Percentiles rank a stretch among this genome's conserved stretches.
Evolutionary conservation across 352 stramenopile genomes (phyloP).

Genomic region (Thraustochytrium striatum): DNA sequence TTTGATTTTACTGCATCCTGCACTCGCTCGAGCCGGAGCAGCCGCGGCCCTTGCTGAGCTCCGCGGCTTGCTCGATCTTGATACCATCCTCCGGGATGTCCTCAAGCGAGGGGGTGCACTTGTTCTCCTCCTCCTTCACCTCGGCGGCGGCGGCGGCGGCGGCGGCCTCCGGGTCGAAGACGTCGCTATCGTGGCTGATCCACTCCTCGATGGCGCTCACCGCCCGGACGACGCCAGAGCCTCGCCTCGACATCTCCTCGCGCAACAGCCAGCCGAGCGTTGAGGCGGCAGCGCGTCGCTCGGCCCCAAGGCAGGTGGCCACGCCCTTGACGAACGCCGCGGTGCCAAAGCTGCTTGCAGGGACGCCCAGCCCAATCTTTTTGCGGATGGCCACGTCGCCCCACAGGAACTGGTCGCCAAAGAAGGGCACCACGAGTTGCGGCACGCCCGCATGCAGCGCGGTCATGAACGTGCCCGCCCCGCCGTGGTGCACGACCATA

Average conservation of each 20-base stretch:
- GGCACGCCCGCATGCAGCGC: conserved; percentile 4
- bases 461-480: conserved; percentile 41
- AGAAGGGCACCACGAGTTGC: conserved; percentile 28
- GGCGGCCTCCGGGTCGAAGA: conserved; percentile 29
- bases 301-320: not conserved
- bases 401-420: conserved; percentile 45
- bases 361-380: not conserved
- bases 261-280: not conserved
- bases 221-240: not conserved
- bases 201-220: conserved; percentile 31
- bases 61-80: too few relatives aligned
- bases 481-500: conserved; percentile 26
- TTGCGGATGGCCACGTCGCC: not conserved
- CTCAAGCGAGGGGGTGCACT: too few relatives aligned
- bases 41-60: too few relatives aligned
- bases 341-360: not conserved
- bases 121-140: too few relatives aligned
- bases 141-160: too few relatives aligned
- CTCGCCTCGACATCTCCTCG: not conserved
- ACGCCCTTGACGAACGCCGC: not conserved
- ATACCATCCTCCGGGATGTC: too few relatives aligned
- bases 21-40: too few relatives aligned
- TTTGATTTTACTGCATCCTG: too few relatives aligned
- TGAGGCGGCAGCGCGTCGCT: not conserved
- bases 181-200: not conserved